Evolutionary conservation across 768 basidiomycete genomes (phyloP).

Genomic region (Rhodotorula graminis): DNA sequence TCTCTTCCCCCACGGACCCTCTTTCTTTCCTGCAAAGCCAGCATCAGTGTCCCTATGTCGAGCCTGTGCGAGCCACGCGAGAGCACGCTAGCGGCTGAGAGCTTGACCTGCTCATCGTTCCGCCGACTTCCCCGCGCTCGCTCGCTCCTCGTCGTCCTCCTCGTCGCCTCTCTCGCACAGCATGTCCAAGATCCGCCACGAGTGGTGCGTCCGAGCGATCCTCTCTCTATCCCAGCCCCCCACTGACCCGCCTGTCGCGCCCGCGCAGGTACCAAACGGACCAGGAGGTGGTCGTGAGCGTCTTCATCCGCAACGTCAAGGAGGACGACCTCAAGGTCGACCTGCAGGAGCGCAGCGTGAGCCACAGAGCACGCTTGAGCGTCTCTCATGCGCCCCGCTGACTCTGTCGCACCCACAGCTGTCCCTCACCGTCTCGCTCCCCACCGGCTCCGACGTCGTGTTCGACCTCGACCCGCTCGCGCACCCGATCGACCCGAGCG

Average conservation of each 20-base stretch:
- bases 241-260: no score
- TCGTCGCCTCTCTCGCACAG: not conserved
- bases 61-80: no score
- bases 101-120: no score
- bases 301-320: conserved; percentile 43
- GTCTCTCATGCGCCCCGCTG: not conserved
- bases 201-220: conserved; percentile 34
- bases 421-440: conserved; percentile 36
- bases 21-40: not conserved
- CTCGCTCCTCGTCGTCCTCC: not conserved
- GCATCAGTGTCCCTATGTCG: no score
- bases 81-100: no score
- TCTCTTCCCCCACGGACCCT: not conserved
- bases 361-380: not conserved
- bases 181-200: conserved; percentile 38
- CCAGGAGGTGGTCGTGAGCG: conserved; percentile 37
- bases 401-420: conserved; percentile 19
- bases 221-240: not conserved
- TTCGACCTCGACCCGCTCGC: conserved; percentile 66
- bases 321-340: conserved; percentile 37
- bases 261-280: conserved; percentile 40
- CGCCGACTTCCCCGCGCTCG: no score
- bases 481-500: conserved; percentile 66
- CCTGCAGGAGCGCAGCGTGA: conserved; percentile 27
- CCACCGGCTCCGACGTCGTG: conserved; percentile 38